phyloP scores from a whole-genome alignment of 805 yeast genomes.

The Lipomyces chichibuensis region DNA sequence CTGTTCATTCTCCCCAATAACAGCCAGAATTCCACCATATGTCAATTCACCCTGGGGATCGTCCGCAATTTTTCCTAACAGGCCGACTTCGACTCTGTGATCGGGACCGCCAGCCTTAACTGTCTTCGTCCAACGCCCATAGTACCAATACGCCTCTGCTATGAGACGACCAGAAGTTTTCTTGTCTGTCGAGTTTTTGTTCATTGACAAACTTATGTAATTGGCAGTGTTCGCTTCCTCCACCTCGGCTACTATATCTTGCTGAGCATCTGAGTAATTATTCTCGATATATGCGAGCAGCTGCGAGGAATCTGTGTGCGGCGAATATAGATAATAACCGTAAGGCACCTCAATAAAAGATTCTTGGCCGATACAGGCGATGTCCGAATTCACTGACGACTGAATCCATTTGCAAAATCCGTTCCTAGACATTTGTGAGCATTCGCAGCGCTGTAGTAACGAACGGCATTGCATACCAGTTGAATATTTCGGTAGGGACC shows the following conservation, averaged over 20 bases:
- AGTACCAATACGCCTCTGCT: conserved; percentile 30
- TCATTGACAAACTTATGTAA: conserved; percentile 20
- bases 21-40: conserved; percentile 35
- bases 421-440: conserved; percentile 12
- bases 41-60: conserved; percentile 29
- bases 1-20: conserved; percentile 33
- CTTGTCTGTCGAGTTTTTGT: conserved; percentile 9
- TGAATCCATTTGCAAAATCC: conserved; percentile 22
- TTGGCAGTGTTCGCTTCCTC: conserved; percentile 14
- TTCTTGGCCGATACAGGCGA: conserved; percentile 19
- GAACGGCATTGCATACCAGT: conserved; percentile 16
- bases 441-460: neutral
- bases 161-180: conserved; percentile 15
- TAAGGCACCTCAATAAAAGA: conserved; percentile 29
- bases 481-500: conserved; percentile 9
- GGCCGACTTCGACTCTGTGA: conserved; percentile 28
- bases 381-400: conserved; percentile 9
- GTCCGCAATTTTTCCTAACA: conserved; percentile 26
- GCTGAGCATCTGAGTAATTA: conserved; percentile 9
- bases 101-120: conserved; percentile 8
- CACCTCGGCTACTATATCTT: neutral
- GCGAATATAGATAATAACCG: conserved; percentile 26
- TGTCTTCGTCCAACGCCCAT: conserved; percentile 28
- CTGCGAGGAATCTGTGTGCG: conserved; percentile 8
- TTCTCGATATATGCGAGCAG: conserved; percentile 10